Percentiles rank a stretch among this genome's conserved stretches.
Evolutionary conservation across 2,329 filamentous ascomycete species (phyloP).

Genomic region (Fusarium transvaalense): DNA sequence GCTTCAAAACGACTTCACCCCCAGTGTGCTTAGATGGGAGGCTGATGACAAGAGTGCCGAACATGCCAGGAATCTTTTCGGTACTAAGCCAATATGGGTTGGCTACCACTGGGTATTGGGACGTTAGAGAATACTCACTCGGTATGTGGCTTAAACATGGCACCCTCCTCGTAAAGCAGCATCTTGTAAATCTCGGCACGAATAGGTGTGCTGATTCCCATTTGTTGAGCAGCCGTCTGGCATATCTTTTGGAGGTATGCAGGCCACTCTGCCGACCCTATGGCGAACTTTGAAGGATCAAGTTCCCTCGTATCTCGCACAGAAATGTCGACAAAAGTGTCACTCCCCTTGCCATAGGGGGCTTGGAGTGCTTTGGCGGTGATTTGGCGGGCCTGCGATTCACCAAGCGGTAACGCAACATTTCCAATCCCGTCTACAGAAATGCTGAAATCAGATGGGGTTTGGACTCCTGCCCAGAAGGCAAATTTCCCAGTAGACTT

Average conservation of each 20-base stretch:
- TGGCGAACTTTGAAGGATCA: too few species aligned
- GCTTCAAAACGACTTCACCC: conserved; percentile 58
- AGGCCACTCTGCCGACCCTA: too few species aligned
- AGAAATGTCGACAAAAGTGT: too few species aligned
- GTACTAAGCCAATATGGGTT: conserved; percentile 49
- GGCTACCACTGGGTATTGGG: not conserved
- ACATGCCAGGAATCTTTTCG: conserved; percentile 61
- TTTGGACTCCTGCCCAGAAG: not conserved
- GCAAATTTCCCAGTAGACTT: conserved; percentile 1
- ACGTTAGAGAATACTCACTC: conserved; percentile 49
- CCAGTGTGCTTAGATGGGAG: conserved; percentile 63
- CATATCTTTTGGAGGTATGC: conserved; percentile 44
- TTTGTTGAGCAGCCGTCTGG: conserved; percentile 39
- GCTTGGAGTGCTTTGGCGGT: too few species aligned
- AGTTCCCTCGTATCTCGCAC: too few species aligned
- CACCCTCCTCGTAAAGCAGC: conserved; percentile 63
- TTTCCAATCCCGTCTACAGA: conserved; percentile 7
- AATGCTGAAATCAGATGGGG: not conserved
- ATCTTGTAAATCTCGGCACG: conserved; percentile 60
- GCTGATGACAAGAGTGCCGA: conserved; percentile 63
- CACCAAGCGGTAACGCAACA: not conserved
- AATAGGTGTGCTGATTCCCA: conserved; percentile 52
- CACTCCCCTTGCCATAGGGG: too few species aligned
- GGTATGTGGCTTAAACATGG: conserved; percentile 62
- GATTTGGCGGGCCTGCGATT: conserved; percentile 4